phyloP scores from a whole-genome alignment of 805 yeast species.

The Kodamaea kaohsiungensis region DNA sequence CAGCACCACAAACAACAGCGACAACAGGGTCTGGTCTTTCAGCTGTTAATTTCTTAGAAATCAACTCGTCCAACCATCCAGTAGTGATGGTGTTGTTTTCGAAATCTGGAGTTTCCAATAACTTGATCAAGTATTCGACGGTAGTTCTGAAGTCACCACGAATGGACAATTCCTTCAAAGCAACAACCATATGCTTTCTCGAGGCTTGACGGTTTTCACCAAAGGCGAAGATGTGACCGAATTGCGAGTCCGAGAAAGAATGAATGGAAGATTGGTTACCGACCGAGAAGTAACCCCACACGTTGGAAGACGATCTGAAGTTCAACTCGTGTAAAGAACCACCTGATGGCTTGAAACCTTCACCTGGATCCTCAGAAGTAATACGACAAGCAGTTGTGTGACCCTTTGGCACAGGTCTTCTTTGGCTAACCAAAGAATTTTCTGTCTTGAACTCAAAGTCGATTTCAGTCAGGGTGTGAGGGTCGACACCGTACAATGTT shows the following conservation, averaged over 20 bases:
- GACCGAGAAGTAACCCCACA: slow-evolving; percentile 99
- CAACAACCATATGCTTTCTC: slow-evolving; percentile 98
- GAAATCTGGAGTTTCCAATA: slow-evolving; percentile 94
- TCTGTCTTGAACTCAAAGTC: slow-evolving; percentile 86
- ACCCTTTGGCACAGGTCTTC: slow-evolving; percentile 95
- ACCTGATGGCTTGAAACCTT: slow-evolving; percentile 98
- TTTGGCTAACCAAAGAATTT: slow-evolving; percentile 72
- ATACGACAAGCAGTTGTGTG: slow-evolving; percentile 99
- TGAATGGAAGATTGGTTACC: slow-evolving; percentile 96
- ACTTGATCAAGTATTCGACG: slow-evolving; percentile 92
- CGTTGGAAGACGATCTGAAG: slow-evolving; percentile 95
- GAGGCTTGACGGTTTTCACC: slow-evolving; percentile 98
- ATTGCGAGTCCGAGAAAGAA: slow-evolving; percentile 97
- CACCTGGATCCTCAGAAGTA: slow-evolving; percentile 98
- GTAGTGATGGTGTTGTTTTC: slow-evolving; percentile 97
- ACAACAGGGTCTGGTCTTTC: slow-evolving; percentile 92
- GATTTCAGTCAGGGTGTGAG: slow-evolving; percentile 84
- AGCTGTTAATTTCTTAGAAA: slow-evolving; percentile 89
- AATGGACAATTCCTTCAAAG: slow-evolving; percentile 91
- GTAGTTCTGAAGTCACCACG: slow-evolving; percentile 99
- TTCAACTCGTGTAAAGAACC: slow-evolving; percentile 96
- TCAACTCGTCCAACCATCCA: slow-evolving; percentile 98
- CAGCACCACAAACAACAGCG: slow-evolving; percentile 97
- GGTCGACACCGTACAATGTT: slow-evolving; percentile 91
- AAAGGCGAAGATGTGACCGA: slow-evolving; percentile 98